Base-by-base conservation (phyloP, 331 rosid genomes). In the Quercus lobata region DNA sequence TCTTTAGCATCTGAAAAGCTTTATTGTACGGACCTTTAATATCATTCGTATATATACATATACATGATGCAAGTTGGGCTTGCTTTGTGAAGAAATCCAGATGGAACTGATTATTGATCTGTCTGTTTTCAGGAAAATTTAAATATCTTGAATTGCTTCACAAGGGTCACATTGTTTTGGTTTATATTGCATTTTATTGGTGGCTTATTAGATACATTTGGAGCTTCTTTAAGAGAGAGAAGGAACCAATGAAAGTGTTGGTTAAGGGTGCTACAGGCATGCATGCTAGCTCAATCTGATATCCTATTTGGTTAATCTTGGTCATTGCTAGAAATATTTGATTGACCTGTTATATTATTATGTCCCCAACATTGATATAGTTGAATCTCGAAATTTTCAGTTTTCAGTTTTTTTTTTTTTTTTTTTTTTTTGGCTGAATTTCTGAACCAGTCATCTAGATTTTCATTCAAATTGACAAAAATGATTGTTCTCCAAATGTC, bases 181-280 rank as follows among this genome's bases (percentile, higher is more conserved):
- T 89, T 73, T 76, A 88, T 52, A 12, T 75, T 14, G 76, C 77
- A 73, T 84, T 94, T 77, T 89, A 88, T 79, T 88, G 93, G 97
- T 88, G 81, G 83, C 89, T 90, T 55, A 73, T 86, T 35, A 90
- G 74, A 76, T 69, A 89, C 61, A 90, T 94, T 92, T 89, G 86
- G 81, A 81, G 89, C 79, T 92, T 94, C 84, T 77, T 88, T 52
- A 79, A 69, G 37, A 78, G 32, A 62, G 89, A 90, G 72, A 91
- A 87, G 83, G 90, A 93, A 74, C 97, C 97, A 3, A 72, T 90
- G 52, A 88, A 63, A 0, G 89, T 93, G 2, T 87, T 93, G 85
- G 89, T 93, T 81, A 91, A 93, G 3, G 97, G 94, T 54, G 97
- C 94, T 78, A 87, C 91, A 88, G 97, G 97, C 91, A 93, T 74